phyloP scores from a whole-genome alignment of 73 alveolate species.

The Blepharisma stoltei region DNA sequence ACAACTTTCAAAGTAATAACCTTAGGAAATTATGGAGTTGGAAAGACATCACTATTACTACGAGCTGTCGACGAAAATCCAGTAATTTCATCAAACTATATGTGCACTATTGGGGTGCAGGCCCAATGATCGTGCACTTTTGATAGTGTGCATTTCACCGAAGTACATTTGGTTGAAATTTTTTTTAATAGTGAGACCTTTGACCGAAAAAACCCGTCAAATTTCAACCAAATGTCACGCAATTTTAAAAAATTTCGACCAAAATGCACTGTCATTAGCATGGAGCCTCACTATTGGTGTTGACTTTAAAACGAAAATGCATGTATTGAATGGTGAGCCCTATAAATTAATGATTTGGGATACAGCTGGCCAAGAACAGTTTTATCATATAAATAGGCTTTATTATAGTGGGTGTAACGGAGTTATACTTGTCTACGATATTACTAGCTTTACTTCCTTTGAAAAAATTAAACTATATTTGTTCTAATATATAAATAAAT shows the following conservation, averaged over 20 bases:
- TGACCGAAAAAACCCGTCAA: no score
- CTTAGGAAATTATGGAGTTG: background rate
- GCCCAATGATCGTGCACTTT: no score
- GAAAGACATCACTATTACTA: background rate
- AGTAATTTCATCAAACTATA: background rate
- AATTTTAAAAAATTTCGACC: no score
- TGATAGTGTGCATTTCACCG: no score
- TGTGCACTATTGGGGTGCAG: constrained; percentile 15
- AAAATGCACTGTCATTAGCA: no score
- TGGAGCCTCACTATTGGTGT: background rate
- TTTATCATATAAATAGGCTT: background rate
- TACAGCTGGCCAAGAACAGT: constrained; percentile 20
- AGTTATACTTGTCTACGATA: background rate
- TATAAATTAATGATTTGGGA: background rate
- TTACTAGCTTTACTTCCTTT: background rate
- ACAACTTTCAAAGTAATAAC: background rate
- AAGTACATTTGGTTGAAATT: no score
- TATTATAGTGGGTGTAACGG: background rate
- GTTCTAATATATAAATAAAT: no score
- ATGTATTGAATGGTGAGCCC: background rate
- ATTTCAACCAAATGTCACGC: no score
- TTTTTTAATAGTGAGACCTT: no score
- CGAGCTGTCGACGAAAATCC: background rate
- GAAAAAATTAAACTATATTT: background rate
- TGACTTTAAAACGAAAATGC: background rate